Conservation (phyloP, 495 filamentous ascomycete genomes). For the Penicillium lividum region DNA sequence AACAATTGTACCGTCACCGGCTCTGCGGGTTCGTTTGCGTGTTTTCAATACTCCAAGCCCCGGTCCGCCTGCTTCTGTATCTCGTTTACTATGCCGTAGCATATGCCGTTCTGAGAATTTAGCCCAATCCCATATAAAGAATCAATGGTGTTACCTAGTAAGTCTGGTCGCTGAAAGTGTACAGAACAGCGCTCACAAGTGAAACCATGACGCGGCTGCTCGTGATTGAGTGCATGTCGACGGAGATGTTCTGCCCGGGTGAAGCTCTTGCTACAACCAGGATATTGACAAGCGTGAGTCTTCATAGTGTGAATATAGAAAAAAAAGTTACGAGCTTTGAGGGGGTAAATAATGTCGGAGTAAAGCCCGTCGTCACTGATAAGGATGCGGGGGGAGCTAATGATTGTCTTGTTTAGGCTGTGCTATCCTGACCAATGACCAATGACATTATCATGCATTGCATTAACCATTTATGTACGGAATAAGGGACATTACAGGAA, state of each 20-base stretch:
- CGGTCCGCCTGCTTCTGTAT: slow-evolving; percentile 60
- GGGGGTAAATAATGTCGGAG: slow-evolving; percentile 14
- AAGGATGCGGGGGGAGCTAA: slow-evolving; percentile 24
- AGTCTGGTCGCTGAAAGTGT: slow-evolving; percentile 57
- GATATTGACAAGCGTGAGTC: slow-evolving; percentile 45
- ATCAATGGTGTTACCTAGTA: slow-evolving; percentile 46
- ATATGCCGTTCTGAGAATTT: slow-evolving; percentile 56
- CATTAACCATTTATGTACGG: too few species aligned
- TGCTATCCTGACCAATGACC: not conserved
- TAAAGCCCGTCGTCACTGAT: slow-evolving; percentile 17
- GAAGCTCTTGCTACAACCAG: slow-evolving; percentile 55
- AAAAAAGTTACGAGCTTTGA: not conserved
- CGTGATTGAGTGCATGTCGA: slow-evolving; percentile 59
- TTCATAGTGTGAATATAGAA: slow-evolving; percentile 26
- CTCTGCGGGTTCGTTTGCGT: slow-evolving; percentile 59
- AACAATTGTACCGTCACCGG: slow-evolving; percentile 56
- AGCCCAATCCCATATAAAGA: not conserved
- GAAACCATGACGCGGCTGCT: slow-evolving; percentile 45
- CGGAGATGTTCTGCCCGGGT: slow-evolving; percentile 61
- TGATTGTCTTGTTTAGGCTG: not conserved
- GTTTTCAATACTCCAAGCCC: slow-evolving; percentile 60
- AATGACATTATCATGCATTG: not conserved
- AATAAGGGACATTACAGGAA: slow-evolving; percentile 39
- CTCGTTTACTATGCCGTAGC: slow-evolving; percentile 58
- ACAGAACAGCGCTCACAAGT: slow-evolving; percentile 58